Evolutionary conservation across 768 basidiomycete species (phyloP).

Genomic region (Mycena maculata): DNA sequence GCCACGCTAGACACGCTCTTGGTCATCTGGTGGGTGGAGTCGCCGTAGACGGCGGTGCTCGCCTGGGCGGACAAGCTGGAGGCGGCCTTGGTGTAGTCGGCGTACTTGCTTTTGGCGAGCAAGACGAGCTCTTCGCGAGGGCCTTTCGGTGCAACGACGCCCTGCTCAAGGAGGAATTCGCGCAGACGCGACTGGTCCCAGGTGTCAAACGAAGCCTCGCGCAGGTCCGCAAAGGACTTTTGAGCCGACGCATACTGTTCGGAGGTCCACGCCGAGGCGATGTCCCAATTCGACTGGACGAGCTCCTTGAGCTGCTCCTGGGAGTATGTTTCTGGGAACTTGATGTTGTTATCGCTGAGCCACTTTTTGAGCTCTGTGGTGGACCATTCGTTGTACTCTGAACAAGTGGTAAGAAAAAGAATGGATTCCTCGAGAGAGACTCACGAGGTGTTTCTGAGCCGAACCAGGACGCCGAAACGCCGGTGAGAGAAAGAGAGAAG

Average conservation of each 20-base stretch:
- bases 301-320: conserved; percentile 55
- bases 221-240: conserved; percentile 67
- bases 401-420: not conserved
- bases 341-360: conserved; percentile 75
- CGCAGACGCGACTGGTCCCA: conserved; percentile 91
- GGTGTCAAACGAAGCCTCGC: conserved; percentile 72
- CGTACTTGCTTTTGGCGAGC: conserved; percentile 79
- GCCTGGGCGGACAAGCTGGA: conserved; percentile 64
- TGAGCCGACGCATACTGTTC: conserved; percentile 76
- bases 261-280: conserved; percentile 64
- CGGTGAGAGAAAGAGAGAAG: conserved; percentile 46
- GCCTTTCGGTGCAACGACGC: conserved; percentile 84
- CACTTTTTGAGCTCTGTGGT: conserved; percentile 70
- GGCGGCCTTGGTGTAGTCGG: conserved; percentile 69
- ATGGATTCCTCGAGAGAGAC: conserved; percentile 23
- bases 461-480: conserved; percentile 67
- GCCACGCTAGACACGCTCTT: conserved; percentile 54
- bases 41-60: conserved; percentile 64
- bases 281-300: conserved; percentile 74
- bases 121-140: conserved; percentile 83
- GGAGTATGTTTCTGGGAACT: conserved; percentile 58
- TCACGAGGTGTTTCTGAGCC: conserved; percentile 49
- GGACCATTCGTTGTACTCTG: conserved; percentile 68
- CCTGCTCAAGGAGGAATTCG: conserved; percentile 87
- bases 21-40: conserved; percentile 52